Base-by-base conservation (phyloP, 1,139 yeast species). In the Pneumocystis oryctolagi region DNA sequence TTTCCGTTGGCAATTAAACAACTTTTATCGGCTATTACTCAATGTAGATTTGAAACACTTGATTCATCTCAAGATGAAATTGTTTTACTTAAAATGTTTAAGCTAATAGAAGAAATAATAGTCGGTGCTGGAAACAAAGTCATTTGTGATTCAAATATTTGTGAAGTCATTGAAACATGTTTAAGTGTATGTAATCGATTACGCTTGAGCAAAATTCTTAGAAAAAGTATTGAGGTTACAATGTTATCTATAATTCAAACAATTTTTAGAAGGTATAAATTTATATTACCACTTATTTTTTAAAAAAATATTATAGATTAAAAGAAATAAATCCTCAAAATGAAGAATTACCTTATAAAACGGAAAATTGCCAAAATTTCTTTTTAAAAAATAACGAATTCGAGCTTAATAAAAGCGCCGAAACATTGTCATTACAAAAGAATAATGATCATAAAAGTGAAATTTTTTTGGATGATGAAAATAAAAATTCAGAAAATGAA, bases 11-110 rank as follows among this genome's bases (percentile, higher is more conserved):
- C 74, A 63, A 74, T 86, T 67, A 78, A 83, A 16, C 85, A 84
- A 69, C 78, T 85, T 64, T 80, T 85, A 25, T 81, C 87, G 20
- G 86, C 97, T 0, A 79, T 94, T 65, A 88, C 97, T 0, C 96
- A 89, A 71, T 92, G 98, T 73, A 82, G 96, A 53, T 94, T 92
- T 72, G 97, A 92, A 75, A 96, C 96, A 1, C 87, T 95, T 0
- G 97, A 90, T 71, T 96, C 89, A 72, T 82, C 85, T 58, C 85
- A 90, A 57, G 98, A 94, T 74, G 98, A 94, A 71, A 88, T 95
- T 0, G 94, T 94, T 4, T 76, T 94, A 62, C 78, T 90, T 62
- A 88, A 88, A 70, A 95, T 94, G 31, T 80, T 94, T 68, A 78
- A 86, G 59, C 76, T 92, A 55, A 78, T 92, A 72, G 94, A 89